Base-by-base conservation (phyloP, 1,284 basidiomycete genomes). In the Thelephora terrestris region DNA sequence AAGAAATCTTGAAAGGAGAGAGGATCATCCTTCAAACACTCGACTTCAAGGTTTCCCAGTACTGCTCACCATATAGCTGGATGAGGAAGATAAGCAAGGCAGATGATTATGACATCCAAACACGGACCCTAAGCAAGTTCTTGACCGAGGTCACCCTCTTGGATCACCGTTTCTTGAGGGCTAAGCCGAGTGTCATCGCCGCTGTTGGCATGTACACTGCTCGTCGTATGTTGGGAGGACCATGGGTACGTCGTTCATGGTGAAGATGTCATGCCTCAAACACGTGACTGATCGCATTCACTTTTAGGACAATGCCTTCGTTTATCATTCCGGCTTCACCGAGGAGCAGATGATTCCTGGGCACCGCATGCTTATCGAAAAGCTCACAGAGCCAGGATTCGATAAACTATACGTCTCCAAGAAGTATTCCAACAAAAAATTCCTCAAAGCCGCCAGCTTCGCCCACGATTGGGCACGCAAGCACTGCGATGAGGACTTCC, bases 41-140 rank as follows among this genome's bases (percentile, higher is more conserved):
- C 50, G 91, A 97, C 55, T 99, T 98, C 71, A 85, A 87, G 66
- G 66, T 99, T 62, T 98, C 94, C 50, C 83, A 92, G 50, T 99
- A 99, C 71, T 99, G 96, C 71, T 96, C 95, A 43, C 96, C 96
- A 2, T 99, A 99, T 72, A 94, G 90, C 63, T 99, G 96, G 96
- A 93, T 99, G 73, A 83, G 96, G 55, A 85, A 87, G 60, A 99
- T 99, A 67, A 95, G 91, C 73, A 97, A 95, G 68, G 96, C 96
- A 24, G 96, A 99, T 70, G 91, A 97, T 68, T 99, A 99, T 65
- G 93, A 99, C 64, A 86, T 99, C 58, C 95, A 97, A 66, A 99
- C 95, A 5, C 76, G 96, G 51, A 99, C 96, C 10, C 71, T 99
- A 49, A 87, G 90, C 74, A 99, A 99, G 68, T 99, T 97, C 75